Conservation (phyloP, 2,329 filamentous ascomycete genomes). For the Canariomyces notabilis region DNA sequence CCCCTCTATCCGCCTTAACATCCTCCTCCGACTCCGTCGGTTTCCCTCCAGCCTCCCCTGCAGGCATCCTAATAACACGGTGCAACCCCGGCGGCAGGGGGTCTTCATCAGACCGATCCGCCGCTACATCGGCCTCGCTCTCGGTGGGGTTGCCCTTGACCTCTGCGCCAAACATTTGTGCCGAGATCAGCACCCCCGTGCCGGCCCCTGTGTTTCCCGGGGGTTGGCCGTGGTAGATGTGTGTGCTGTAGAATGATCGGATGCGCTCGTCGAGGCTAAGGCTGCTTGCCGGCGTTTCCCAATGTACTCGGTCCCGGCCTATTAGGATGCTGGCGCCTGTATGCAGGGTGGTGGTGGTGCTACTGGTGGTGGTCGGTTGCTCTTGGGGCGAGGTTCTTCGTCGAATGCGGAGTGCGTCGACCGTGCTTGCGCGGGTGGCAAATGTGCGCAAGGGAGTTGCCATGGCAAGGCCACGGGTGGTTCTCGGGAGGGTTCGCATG, state of each 20-base stretch:
- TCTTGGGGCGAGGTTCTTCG: background rate
- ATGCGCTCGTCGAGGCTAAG: slow-evolving; percentile 1
- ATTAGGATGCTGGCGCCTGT: slow-evolving; percentile 2
- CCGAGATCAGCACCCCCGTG: slow-evolving; percentile 7
- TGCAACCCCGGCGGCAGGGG: slow-evolving; percentile 21
- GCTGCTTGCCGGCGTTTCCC: background rate
- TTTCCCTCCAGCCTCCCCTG: slow-evolving; percentile 13
- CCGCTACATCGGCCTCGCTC: slow-evolving; percentile 24
- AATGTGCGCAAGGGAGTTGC: slow-evolving; percentile 1
- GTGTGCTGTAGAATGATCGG: slow-evolving; percentile 14
- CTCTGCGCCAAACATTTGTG: slow-evolving; percentile 18
- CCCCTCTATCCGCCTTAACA: slow-evolving; percentile 13
- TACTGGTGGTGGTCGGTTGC: background rate
- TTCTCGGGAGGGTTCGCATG: background rate
- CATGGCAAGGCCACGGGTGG: background rate
- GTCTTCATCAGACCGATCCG: slow-evolving; percentile 23
- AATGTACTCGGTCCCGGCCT: background rate
- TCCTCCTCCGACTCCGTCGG: slow-evolving; percentile 23
- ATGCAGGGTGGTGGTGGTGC: slow-evolving; percentile 1
- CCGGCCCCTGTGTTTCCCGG: slow-evolving; percentile 7
- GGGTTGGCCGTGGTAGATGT: slow-evolving; percentile 17
- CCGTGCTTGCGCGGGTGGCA: slow-evolving; percentile 3
- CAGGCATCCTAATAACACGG: slow-evolving; percentile 16
- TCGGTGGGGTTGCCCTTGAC: slow-evolving; percentile 25
- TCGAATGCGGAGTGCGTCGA: background rate